These are phyloP conservation scores for Colletotrichum tropicicola DNA, from an alignment of 2,329 filamentous ascomycete species.

Conservation along the genomic window DNA sequence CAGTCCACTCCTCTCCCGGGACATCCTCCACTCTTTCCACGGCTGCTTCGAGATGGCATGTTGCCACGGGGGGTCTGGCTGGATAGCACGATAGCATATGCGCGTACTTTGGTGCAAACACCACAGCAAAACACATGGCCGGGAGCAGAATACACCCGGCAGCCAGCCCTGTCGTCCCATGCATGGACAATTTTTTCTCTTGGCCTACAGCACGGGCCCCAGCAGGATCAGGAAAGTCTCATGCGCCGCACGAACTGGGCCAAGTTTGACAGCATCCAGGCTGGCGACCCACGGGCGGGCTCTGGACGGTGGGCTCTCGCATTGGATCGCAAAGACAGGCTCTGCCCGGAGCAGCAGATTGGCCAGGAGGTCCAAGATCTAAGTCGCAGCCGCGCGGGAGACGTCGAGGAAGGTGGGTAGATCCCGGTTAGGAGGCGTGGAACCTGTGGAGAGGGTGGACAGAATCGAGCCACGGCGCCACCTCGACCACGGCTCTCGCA, in stretches of 20 bases:
- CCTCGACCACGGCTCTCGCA: too few relatives aligned
- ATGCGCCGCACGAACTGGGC: conserved; percentile 2
- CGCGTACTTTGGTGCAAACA: too few relatives aligned
- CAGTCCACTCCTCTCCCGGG: neutral
- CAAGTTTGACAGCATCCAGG: neutral
- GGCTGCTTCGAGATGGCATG: neutral
- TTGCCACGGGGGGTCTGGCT: too few relatives aligned
- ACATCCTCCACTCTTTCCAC: neutral
- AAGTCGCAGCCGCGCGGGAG: conserved; percentile 19
- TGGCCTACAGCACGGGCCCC: neutral
- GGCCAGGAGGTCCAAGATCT: conserved; percentile 12
- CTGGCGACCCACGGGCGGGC: too few relatives aligned
- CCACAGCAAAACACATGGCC: neutral
- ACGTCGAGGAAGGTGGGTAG: conserved; percentile 16
- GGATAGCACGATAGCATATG: too few relatives aligned
- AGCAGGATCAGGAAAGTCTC: conserved; percentile 11
- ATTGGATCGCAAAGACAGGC: too few relatives aligned
- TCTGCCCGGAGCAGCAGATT: neutral
- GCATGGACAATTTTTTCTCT: neutral
- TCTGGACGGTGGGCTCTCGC: too few relatives aligned
- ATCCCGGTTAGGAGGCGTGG: neutral
- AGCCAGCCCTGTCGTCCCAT: neutral
- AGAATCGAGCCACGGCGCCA: conserved; percentile 24
- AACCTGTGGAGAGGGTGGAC: conserved; percentile 14
- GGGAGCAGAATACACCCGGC: conserved; percentile 2